These are phyloP conservation scores for Tricholoma flavovirens DNA, from an alignment of 768 basidiomycete species.

Conservation along the genomic window DNA sequence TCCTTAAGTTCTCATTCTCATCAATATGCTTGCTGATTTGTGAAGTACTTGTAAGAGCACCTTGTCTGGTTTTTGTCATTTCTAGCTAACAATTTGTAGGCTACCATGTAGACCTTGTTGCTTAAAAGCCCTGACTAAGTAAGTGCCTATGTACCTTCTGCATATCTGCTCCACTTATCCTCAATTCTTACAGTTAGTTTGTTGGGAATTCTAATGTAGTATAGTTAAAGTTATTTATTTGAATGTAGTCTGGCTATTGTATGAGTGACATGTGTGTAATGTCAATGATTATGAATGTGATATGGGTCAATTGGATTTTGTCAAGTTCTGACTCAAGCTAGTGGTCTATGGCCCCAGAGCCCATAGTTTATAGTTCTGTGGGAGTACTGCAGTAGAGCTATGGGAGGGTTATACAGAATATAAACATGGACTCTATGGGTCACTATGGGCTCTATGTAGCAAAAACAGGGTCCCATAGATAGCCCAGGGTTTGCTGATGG, in stretches of 20 bases:
- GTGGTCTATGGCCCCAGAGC: not conserved
- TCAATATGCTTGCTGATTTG: too few species aligned
- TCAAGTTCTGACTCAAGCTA: not conserved
- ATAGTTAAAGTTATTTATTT: not conserved
- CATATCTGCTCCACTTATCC: not conserved
- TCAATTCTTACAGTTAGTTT: not conserved
- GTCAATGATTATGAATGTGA: not conserved
- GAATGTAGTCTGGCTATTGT: not conserved
- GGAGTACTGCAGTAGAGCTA: too few species aligned
- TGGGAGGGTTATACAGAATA: not conserved
- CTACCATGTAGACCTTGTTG: not conserved
- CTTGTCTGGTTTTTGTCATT: not conserved
- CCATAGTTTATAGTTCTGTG: not conserved
- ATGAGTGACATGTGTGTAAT: not conserved
- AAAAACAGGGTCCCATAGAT: not conserved
- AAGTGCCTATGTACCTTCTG: not conserved
- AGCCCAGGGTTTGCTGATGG: not conserved
- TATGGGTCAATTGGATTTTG: not conserved
- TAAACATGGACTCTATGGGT: not conserved
- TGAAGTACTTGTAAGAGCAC: too few species aligned
- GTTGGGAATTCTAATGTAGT: not conserved
- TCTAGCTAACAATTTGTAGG: not conserved
- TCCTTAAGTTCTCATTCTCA: too few species aligned
- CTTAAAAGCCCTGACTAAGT: not conserved
- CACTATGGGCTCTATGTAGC: not conserved